phyloP scores from a whole-genome alignment of 2,329 filamentous ascomycete genomes.

The Colletotrichum sansevieriae region DNA sequence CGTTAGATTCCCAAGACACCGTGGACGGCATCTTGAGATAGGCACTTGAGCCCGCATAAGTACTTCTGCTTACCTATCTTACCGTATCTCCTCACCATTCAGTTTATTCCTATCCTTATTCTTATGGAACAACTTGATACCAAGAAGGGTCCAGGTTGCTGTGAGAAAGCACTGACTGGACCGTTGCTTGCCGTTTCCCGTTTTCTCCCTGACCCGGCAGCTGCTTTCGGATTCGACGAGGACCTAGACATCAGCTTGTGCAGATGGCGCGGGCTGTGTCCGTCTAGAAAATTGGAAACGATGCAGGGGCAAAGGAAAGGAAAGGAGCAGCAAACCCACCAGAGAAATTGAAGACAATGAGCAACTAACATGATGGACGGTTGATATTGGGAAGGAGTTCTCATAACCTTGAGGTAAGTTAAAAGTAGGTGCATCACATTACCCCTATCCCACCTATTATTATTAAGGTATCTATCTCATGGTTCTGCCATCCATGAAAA shows the following conservation, averaged over 20 bases:
- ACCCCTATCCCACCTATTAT: too few relatives aligned
- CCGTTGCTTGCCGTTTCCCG: slow-evolving; percentile 10
- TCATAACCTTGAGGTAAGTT: too few relatives aligned
- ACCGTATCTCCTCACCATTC: slow-evolving; percentile 1
- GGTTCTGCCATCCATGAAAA: background rate
- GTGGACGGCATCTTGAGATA: slow-evolving; percentile 1
- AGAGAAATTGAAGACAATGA: background rate
- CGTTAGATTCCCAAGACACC: slow-evolving; percentile 17
- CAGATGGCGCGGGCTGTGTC: slow-evolving; percentile 24
- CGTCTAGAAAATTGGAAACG: slow-evolving; percentile 16
- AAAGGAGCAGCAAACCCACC: background rate
- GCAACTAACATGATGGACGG: background rate
- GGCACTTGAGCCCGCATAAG: background rate
- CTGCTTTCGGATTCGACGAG: slow-evolving; percentile 30
- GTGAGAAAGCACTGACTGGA: background rate
- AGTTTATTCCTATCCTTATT: too few relatives aligned
- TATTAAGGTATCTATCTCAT: too few relatives aligned
- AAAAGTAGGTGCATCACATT: too few relatives aligned
- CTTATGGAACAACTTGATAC: background rate
- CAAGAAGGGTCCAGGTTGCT: background rate
- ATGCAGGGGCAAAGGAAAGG: background rate
- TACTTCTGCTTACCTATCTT: slow-evolving; percentile 1
- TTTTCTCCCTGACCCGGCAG: slow-evolving; percentile 24
- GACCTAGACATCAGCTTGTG: slow-evolving; percentile 17
- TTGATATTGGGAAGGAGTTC: background rate